Evolutionary conservation across 768 basidiomycete species (phyloP), one percentile per base, ranked within the genome.

Genomic region (Termitomyces sp.): DNA sequence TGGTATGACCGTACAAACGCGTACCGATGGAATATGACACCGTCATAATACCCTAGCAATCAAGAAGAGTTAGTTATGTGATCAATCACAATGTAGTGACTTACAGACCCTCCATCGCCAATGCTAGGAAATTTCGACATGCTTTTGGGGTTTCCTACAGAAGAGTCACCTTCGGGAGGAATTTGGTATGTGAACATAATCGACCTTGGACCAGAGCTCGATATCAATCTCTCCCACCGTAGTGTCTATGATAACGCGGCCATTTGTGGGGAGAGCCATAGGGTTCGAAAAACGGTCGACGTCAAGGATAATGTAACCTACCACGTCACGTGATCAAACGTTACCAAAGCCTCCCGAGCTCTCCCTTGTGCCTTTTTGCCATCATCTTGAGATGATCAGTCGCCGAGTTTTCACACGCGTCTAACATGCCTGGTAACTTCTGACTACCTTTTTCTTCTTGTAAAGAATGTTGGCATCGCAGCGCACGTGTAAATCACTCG

Each of bases 1-100:
- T 38, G 6, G 56, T 20, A 31, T 50, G 48, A 37, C 5, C 48
- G 36, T 29, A 40, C 8, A 45, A 37, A 11, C 5, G 49, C 74
- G 29, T 68, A 91, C 91, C 96, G 85, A 74, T 97, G 95, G 67
- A 98, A 98, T 51, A 96, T 91, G 57, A 94, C 89, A 38, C 92
- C 91, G 62, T 98, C 96, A 75, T 98, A 98, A 73, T 97, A 98
- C 8, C 96, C 95, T 96, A 68, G 2, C 45, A 1, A 31, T 40
- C 62, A n/a, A 34, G 14, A 48, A 20, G 5, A 42, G 17, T 61
- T 7, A 62, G 59, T 3, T 15, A 3, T 50, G 47, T 57, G 45
- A 48, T 42, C 48, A 7, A 12, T 29, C 8, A 40, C 10, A 20
- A 29, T 38, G 53, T 62, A 38, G 57, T 62, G 65, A 74, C 63